Conservation (phyloP, 1,284 basidiomycete species). For the Xerocomus amazonicus region DNA sequence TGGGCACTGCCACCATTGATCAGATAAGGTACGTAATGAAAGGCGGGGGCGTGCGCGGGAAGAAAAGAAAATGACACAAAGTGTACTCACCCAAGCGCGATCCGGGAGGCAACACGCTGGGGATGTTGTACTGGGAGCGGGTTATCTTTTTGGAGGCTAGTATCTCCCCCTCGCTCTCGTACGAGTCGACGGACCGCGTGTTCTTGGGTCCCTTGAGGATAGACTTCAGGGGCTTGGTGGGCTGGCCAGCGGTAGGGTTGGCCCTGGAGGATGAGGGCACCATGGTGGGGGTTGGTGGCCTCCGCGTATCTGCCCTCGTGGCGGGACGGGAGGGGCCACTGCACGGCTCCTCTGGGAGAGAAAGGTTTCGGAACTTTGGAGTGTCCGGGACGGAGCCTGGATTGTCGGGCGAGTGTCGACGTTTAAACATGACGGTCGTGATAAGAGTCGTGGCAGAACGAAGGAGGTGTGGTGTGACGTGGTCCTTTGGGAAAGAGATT, state of each 20-base stretch:
- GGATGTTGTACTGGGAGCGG: slow-evolving; percentile 25
- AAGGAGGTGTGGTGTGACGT: slow-evolving; percentile 7
- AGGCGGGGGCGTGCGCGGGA: slow-evolving; percentile 1
- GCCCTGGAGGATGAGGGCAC: slow-evolving; percentile 18
- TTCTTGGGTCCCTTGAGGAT: slow-evolving; percentile 30
- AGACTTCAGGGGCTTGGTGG: slow-evolving; percentile 27
- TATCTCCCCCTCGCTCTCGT: slow-evolving; percentile 31
- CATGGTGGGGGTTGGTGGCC: slow-evolving; percentile 23
- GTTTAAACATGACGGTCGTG: slow-evolving; percentile 32
- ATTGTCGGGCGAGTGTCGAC: slow-evolving; percentile 23
- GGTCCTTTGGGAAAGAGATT: not conserved
- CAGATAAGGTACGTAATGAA: slow-evolving; percentile 27
- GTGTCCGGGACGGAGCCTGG: slow-evolving; percentile 24
- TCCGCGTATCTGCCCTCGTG: slow-evolving; percentile 17
- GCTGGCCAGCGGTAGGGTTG: slow-evolving; percentile 23
- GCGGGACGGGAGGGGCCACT: slow-evolving; percentile 19
- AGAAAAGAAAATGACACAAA: not conserved
- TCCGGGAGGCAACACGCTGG: slow-evolving; percentile 21
- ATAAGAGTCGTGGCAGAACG: slow-evolving; percentile 21
- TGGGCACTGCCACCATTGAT: slow-evolving; percentile 24
- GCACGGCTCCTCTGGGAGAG: slow-evolving; percentile 29
- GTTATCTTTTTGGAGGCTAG: slow-evolving; percentile 23
- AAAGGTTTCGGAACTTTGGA: slow-evolving; percentile 31
- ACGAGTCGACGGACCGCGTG: slow-evolving; percentile 19
- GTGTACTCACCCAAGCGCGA: slow-evolving; percentile 26